Base-by-base conservation (phyloP, 2,329 filamentous ascomycete species). In the Cordyceps fumosorosea region DNA sequence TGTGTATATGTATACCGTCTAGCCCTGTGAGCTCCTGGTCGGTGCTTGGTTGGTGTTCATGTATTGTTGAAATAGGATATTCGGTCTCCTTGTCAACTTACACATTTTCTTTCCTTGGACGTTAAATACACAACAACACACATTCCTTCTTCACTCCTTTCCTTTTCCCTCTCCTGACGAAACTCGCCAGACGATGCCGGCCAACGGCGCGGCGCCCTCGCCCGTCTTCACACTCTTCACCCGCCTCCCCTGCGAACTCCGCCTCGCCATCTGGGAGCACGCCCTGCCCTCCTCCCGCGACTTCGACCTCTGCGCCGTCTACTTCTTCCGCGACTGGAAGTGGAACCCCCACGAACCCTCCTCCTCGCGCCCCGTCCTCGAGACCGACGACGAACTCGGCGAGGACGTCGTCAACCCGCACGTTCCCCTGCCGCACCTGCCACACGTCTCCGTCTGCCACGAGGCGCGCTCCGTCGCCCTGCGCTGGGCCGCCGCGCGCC, bases 301-400 rank as follows among this genome's bases (percentile, higher is more conserved):
- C 40, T 4, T 29, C 45, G 32, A 58, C 26, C 22, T 29, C 45
- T 40, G 32, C 42, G 56, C 56, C 56, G 56, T 58, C 56, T 58
- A 51, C 44, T 58, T 58, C 14, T 58, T 51, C 45, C 56, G 56
- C 56, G 56, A 58, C 56, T 58, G 45, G 56, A 50, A 42, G 32
- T 51, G 56, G 56, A 47, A 51, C 26, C 56, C 56, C 12, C 40
- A n/a, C 40, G 14, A 42, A 14, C 40, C 40, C 40, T 12, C 55
- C 26, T n/a, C 18, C 40, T 18, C 54, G 18, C 55, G 22, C 6
- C 56, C 44, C 2, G 14, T 45, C 45, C 44, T 50, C 29, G 56
- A 58, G 7, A 50, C 29, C 22, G 56, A 58, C 45, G 32, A 18
- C 20, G 56, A 58, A 20, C 44, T 58, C 44, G 42, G 14, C 44